phyloP scores from a whole-genome alignment of 345 rosid genomes.

The Carallia pectinifolia region DNA sequence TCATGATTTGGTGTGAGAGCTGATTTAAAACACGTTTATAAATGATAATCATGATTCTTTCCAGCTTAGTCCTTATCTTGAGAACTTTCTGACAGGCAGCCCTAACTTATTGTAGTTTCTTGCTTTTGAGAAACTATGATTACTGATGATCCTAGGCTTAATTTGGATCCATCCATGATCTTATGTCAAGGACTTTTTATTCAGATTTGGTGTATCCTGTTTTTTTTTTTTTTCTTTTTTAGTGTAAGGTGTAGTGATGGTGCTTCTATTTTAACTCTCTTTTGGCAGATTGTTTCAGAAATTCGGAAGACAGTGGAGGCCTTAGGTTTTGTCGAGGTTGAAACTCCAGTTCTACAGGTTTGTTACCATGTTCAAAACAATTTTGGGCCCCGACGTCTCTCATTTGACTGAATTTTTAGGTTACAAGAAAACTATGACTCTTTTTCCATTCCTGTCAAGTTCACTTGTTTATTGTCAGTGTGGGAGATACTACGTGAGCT shows the following conservation, averaged over 20 bases:
- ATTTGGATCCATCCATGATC: background rate
- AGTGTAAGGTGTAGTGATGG: slow-evolving; percentile 3
- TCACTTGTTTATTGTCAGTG: background rate
- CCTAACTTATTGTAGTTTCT: background rate
- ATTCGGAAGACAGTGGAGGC: slow-evolving; percentile 84
- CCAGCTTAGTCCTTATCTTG: no score
- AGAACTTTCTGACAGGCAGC: background rate
- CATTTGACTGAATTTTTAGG: background rate
- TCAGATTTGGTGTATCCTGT: background rate
- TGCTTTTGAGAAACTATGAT: background rate
- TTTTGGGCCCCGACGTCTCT: slow-evolving; percentile 5
- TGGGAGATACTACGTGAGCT: background rate
- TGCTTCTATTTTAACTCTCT: slow-evolving; percentile 11
- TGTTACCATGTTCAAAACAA: slow-evolving; percentile 26
- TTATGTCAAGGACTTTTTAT: background rate
- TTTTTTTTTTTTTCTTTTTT: background rate
- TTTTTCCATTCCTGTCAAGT: background rate
- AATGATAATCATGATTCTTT: no score
- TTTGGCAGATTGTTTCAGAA: slow-evolving; percentile 71
- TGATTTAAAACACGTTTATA: no score
- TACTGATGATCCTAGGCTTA: background rate
- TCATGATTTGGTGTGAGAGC: no score
- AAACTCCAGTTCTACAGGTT: slow-evolving; percentile 98
- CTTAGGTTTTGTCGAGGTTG: slow-evolving; percentile 82
- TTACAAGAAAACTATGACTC: background rate